Conservation (phyloP, 352 stramenopile genomes). For the Pythium dissimile region DNA sequence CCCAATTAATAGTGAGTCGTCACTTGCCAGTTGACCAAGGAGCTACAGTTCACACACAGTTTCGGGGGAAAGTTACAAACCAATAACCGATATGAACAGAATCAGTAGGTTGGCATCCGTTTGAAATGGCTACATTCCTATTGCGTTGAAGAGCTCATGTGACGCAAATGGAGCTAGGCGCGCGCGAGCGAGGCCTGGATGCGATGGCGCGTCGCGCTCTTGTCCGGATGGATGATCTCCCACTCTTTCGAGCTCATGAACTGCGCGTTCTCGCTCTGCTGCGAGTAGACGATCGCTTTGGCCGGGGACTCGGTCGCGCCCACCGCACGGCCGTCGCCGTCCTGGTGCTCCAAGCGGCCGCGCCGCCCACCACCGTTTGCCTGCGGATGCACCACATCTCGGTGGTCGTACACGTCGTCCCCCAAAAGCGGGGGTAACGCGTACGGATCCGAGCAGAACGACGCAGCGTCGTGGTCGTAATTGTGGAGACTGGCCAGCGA, state of each 20-base stretch:
- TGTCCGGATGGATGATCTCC: slow-evolving; percentile 56
- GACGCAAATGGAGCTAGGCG: background rate
- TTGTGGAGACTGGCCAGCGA: slow-evolving; percentile 9
- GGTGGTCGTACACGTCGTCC: slow-evolving; percentile 37
- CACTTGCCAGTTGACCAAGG: slow-evolving; percentile 1
- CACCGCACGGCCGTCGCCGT: slow-evolving; percentile 14
- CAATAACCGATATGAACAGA: slow-evolving; percentile 8
- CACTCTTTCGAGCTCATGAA: slow-evolving; percentile 72
- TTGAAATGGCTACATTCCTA: slow-evolving; percentile 8
- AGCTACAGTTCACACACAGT: no score
- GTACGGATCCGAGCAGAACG: slow-evolving; percentile 57
- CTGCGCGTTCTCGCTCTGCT: slow-evolving; percentile 31
- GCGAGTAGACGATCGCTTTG: slow-evolving; percentile 63
- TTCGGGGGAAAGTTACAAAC: no score
- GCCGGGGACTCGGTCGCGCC: slow-evolving; percentile 32
- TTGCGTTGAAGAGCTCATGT: no score
- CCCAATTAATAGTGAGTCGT: no score
- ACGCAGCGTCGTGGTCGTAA: background rate
- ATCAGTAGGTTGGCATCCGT: no score
- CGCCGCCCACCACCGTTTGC: slow-evolving; percentile 14
- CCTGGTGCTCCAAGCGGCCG: slow-evolving; percentile 6
- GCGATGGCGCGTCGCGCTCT: slow-evolving; percentile 45
- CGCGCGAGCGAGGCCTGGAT: slow-evolving; percentile 36
- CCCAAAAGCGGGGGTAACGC: slow-evolving; percentile 62
- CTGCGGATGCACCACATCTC: background rate